Evolutionary conservation across 768 basidiomycete genomes (phyloP), one percentile per base, ranked within the genome.

Genomic region (Suillus discolor): DNA sequence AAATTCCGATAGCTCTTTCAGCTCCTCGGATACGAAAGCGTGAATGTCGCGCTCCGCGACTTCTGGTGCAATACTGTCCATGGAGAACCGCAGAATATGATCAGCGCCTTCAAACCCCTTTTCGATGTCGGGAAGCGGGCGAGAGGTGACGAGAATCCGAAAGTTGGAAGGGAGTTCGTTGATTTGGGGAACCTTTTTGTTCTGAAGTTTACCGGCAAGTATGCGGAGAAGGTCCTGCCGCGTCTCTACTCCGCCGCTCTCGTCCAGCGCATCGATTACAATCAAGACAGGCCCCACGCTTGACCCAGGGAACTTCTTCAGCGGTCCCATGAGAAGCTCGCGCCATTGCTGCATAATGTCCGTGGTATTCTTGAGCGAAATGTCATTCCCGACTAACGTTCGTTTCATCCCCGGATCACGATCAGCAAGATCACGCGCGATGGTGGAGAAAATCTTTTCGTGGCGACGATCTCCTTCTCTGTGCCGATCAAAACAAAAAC

Each of bases 361-460:
- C 23, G 8, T 18, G 3, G 49, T 49, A 4, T 18, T 38, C 18
- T 53, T 36, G 38, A 66, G 64, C 18, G 66, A 12, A 6, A 5
- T 49, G 3, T 25, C 39, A 55, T 47, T 39, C 6, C 36, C 20
- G 49, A 67, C 44, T 23, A 67, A 18, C 9, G 47, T n/a, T 16
- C n/a, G 54, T 51, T 23, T 66, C 39, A 66, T 47, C 13, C 36
- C 51, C 2, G 45, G 36, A 45, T 72, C 67, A 44, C 69, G 61
- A 6, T 66, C 67, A 36, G 72, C 72, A 6, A 73, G 55, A 16
- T 71, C 65, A 18, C 65, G 62, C 6, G 70, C 77, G 2, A 79
- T 72, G 42, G 76, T 79, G 28, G 71, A 71, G 68, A 78, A 75
- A 47, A 78, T 16, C 69, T 66, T 34, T 61, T 31, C 42, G 25